Conservation (phyloP, 305 asterid species). For the Fraxinus greggii region DNA sequence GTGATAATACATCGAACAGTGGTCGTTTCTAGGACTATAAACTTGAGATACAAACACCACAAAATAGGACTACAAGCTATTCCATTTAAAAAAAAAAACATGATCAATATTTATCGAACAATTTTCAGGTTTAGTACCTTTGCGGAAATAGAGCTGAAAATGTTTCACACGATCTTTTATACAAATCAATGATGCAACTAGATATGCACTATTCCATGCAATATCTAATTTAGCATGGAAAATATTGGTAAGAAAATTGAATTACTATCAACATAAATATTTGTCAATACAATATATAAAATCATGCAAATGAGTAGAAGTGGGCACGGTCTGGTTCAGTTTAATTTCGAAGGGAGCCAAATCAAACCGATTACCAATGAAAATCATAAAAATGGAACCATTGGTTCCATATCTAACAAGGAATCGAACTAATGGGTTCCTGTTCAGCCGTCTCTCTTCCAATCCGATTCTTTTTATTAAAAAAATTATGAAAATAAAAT, state of each 20-base stretch:
- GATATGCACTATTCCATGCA: too few relatives aligned
- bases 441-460: neutral
- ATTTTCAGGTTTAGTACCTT: neutral
- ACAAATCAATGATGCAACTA: neutral
- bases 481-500: neutral
- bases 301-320: neutral
- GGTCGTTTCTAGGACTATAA: neutral
- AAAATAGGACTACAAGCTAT: neutral
- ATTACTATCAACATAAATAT: neutral
- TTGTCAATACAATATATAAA: neutral
- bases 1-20: neutral
- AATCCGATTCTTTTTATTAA: neutral
- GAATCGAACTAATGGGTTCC: neutral
- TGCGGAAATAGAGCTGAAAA: neutral
- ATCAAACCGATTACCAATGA: too few relatives aligned
- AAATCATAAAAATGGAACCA: too few relatives aligned
- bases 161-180: neutral
- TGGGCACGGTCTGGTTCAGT: too few relatives aligned
- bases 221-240: neutral
- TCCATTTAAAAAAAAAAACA: neutral
- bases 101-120: neutral
- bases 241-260: neutral
- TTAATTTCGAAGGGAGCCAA: too few relatives aligned
- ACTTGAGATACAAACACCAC: neutral
- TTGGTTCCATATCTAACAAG: too few relatives aligned